Base-by-base conservation (phyloP, 1,284 basidiomycete species). In the Trametes polyzona region DNA sequence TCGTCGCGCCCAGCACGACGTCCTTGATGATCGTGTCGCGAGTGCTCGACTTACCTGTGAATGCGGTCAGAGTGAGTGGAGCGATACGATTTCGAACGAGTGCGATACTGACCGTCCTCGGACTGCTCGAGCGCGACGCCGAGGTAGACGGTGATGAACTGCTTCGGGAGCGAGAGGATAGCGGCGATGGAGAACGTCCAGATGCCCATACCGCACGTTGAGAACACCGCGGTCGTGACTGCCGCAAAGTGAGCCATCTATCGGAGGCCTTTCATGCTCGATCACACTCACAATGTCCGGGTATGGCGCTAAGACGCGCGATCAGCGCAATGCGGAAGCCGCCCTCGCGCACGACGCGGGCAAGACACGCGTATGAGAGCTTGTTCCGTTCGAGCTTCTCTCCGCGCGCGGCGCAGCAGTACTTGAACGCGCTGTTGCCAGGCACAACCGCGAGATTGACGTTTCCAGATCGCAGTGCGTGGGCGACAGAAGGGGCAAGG, bases 261-360 rank as follows among this genome's bases (percentile, higher is more conserved):
- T 4, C 12, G 5, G 26, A 3, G 14, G 26, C 41, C 16, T 29
- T n/a, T n/a, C n/a, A n/a, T n/a, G n/a, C n/a, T n/a, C n/a, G n/a
- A n/a, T n/a, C n/a, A n/a, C 21, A 75, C 82, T 46, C 66, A 86
- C 84, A 87, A 62, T 87, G 86, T 26, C 90, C 90, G 0, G 92
- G 92, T 49, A 93, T 91, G n/a, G 88, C 90, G 62, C 86, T 90
- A 53, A 91, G 76, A 26, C 92, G 81, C 7, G 86, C 87, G 40
- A 90, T 80, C 26, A 92, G 77, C 1, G 89, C 86, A 64, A 93
- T 84, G 68, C 78, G 83, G 74, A 94, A 91, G 0, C 92, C 92
- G 17, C 92, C 92, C 23, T 92, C 87, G 6, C 89, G 79, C 5
- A 94, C 85, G 37, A 92, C 87, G 59, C 83, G 81, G 0, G 90